Evolutionary conservation across 208 protist species (phyloP), one percentile per base, ranked within the genome.

Genomic region (Naegleria gruberi): DNA sequence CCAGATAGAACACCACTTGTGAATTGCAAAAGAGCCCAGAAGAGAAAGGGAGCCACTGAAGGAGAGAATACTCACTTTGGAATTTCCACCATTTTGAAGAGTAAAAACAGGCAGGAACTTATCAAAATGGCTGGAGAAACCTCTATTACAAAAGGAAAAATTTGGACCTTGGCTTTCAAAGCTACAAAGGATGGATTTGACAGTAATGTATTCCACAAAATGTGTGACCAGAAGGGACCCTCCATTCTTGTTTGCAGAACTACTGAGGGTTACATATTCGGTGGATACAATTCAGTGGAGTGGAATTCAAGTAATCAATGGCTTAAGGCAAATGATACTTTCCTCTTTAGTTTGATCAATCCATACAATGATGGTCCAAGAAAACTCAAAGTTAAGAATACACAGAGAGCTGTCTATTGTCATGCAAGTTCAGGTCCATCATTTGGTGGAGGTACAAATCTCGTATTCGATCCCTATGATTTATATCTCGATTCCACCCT

Each of bases 191-290:
- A 88, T 88, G 43, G 45, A n/a, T 88, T 88, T 42, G n/a, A 51
- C 6, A 30, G n/a, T 10, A 65, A 17, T 30, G 26, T 42, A 43
- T 88, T 88, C 12, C 84, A 88, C 42, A 7, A 88, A 65, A 15
- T 40, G 30, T 88, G 84, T 65, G 84, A 88, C 23, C 4, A 44
- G 1, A 34, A 82, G 46, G 88, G 88, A 45, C 88, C 88, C 15
- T 44, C 88, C 0, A 43, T 90, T 7, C 34, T 30, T 3, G 55
- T 90, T 2, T 47, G 23, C 41, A 4, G 51, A 42, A 90, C 88
- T 1, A 82, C 88, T 65, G 88, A 90, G 17, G 88, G 88, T 65
- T 90, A 82, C 23, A 65, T 90, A 12, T 90, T 90, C 41, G 88
- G 88, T n/a, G 88, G 88, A 30, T 90, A 90, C 23, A 90, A 83